Conservation (phyloP, 148 eudicot genomes). For the Cornus suecica region DNA sequence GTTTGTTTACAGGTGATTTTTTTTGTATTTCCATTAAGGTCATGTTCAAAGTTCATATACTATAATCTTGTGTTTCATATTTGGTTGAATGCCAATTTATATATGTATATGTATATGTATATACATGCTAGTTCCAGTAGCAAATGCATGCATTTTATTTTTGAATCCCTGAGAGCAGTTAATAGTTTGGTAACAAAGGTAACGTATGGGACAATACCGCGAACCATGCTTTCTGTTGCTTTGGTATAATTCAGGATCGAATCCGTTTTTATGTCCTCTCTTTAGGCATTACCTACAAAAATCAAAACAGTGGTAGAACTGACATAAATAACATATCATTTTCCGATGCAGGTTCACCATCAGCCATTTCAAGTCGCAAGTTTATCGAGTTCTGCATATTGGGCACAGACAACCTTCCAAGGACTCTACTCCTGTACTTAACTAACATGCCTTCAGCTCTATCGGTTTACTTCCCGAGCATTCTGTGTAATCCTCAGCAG, state of each 20-base stretch:
- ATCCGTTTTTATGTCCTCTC: background rate
- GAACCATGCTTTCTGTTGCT: background rate
- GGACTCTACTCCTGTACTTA: constrained; percentile 82
- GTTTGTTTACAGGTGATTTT: constrained; percentile 62
- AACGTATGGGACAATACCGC: too few species aligned
- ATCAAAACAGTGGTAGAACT: background rate
- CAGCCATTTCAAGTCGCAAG: constrained; percentile 62
- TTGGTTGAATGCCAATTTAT: background rate
- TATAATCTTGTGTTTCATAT: background rate
- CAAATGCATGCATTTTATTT: constrained; percentile 3
- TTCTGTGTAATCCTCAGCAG: constrained; percentile 67
- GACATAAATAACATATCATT: constrained; percentile 6
- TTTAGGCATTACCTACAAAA: background rate
- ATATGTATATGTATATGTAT: too few species aligned
- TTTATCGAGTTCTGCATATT: constrained; percentile 65
- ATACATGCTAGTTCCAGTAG: background rate
- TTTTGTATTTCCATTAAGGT: constrained; percentile 1
- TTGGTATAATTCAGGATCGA: background rate
- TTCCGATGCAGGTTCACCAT: constrained; percentile 59
- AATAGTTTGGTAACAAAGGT: too few species aligned
- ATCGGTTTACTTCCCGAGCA: constrained; percentile 72
- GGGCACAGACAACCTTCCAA: constrained; percentile 80
- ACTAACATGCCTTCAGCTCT: constrained; percentile 68
- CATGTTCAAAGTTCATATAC: background rate
- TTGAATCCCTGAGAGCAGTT: background rate